Percentiles rank a stretch among this genome's conserved stretches.
Conservation (phyloP, 495 filamentous ascomycete species). For the Sordaria brevicollis region DNA sequence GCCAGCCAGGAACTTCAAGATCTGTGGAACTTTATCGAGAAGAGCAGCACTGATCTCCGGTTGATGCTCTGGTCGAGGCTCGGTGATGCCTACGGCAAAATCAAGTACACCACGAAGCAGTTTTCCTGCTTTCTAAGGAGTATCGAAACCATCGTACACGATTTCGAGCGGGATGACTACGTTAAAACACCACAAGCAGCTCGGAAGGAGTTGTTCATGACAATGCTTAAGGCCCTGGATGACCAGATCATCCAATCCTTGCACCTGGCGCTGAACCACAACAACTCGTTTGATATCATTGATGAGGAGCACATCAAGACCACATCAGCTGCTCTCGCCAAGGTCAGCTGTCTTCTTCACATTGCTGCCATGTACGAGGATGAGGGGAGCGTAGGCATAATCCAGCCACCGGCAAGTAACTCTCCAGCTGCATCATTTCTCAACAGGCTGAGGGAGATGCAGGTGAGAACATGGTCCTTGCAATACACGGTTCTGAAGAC, state of each 20-base stretch:
- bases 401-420: slow-evolving; percentile 23
- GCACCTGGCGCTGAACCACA: slow-evolving; percentile 51
- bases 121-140: slow-evolving; percentile 76
- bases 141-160: slow-evolving; percentile 67
- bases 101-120: slow-evolving; percentile 75
- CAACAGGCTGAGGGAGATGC: slow-evolving; percentile 74
- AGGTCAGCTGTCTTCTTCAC: slow-evolving; percentile 62
- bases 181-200: slow-evolving; percentile 46
- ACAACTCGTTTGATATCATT: slow-evolving; percentile 70
- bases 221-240: slow-evolving; percentile 68
- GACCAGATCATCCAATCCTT: slow-evolving; percentile 60
- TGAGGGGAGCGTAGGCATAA: slow-evolving; percentile 63
- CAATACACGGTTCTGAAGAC: slow-evolving; percentile 66
- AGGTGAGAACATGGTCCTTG: slow-evolving; percentile 78
- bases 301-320: slow-evolving; percentile 64
- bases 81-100: slow-evolving; percentile 72
- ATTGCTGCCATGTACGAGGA: slow-evolving; percentile 73
- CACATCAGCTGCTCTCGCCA: slow-evolving; percentile 57
- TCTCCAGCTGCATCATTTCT: slow-evolving; percentile 43
- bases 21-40: slow-evolving; percentile 73
- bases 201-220: slow-evolving; percentile 56
- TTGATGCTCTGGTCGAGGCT: slow-evolving; percentile 82
- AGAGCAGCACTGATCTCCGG: slow-evolving; percentile 67
- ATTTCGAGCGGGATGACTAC: slow-evolving; percentile 58
- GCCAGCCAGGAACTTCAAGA: slow-evolving; percentile 48